Evolutionary conservation across 176 grass and related monocot genomes (phyloP).

Genomic region (Carex pumila): DNA sequence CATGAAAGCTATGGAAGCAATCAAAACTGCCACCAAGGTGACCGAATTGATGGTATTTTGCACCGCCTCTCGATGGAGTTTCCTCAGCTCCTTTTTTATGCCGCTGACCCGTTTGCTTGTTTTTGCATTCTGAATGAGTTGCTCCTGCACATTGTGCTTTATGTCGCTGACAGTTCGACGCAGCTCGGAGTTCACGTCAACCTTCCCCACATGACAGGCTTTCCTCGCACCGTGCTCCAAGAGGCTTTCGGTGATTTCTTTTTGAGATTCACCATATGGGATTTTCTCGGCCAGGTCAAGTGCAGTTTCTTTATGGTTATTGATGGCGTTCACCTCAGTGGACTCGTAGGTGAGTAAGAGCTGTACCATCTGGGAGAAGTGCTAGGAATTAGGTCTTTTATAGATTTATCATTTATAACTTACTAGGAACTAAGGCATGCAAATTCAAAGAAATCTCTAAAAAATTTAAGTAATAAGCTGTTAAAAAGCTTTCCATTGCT

Average conservation of each 20-base stretch:
- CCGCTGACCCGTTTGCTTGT: conserved; percentile 84
- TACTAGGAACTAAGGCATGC: neutral
- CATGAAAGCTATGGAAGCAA: conserved; percentile 94
- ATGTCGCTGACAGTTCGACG: conserved; percentile 97
- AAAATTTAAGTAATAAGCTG: neutral
- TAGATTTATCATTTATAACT: neutral
- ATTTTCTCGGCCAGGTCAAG: conserved; percentile 92
- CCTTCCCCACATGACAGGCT: conserved; percentile 67
- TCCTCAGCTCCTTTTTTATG: conserved; percentile 83
- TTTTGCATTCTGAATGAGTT: conserved; percentile 85
- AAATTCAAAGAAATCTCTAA: neutral
- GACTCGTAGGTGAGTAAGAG: conserved; percentile 70
- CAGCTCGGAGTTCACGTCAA: conserved; percentile 72
- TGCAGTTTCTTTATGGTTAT: conserved; percentile 93
- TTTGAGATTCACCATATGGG: conserved; percentile 87
- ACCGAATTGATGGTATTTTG: conserved; percentile 99
- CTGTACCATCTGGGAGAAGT: conserved; percentile 65
- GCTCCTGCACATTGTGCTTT: conserved; percentile 86
- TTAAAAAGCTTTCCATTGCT: neutral
- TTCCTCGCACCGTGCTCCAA: conserved; percentile 83
- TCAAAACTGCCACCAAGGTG: conserved; percentile 78
- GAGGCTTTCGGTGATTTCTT: conserved; percentile 72
- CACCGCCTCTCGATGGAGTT: conserved; percentile 86
- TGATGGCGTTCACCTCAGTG: conserved; percentile 69
- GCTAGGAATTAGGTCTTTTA: neutral